Base-by-base conservation (phyloP, 2,329 filamentous ascomycete species). In the Fusarium sacchari region DNA sequence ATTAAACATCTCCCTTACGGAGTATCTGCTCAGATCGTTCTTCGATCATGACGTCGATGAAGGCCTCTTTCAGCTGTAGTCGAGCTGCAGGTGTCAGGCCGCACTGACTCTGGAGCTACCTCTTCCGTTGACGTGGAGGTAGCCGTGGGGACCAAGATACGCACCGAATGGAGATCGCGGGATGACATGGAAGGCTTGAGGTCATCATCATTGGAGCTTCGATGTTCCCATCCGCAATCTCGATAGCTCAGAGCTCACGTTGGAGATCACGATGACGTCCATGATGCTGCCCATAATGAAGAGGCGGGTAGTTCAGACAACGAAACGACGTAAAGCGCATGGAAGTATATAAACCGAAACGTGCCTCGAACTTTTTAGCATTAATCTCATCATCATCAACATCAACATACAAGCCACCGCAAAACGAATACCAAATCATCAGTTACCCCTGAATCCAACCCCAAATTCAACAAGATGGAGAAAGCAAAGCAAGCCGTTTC, bases 401-500 rank as follows among this genome's bases (percentile, higher is more conserved):
- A 47, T 40, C 43, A 47, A 28, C 39, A 46, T 17, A 26, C 37
- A 50, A 46, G 42, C 14, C 39, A 58, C 58, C 46, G 18, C 18
- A 26, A 44, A 17, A 58, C 10, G 59, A 50, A 26, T 49, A 55
- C 6, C 4, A n/a, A 47, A 22, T 12, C 26, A 55, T 9, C n/a
- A 46, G 2, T 46, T 13, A 26, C 18, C 13, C 42, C 30, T 36
- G 13, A 39, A 40, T 20, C 8, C 14, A 60, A 36, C 20, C 12
- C 10, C 22, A 22, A 70, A 66, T 49, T 36, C 40, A 42, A n/a
- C 50, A 73, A 18, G 39, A 91, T 93, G 90, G 86, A 93, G 22
- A 89, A 89, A 79, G 90, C 91, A 43, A 92, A 91, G 84, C 84
- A 86, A 77, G 88, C 88, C 67, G 87, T 93, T 77, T 83, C 83